phyloP scores from a whole-genome alignment of 305 asterid species.

The Andrographis paniculata region DNA sequence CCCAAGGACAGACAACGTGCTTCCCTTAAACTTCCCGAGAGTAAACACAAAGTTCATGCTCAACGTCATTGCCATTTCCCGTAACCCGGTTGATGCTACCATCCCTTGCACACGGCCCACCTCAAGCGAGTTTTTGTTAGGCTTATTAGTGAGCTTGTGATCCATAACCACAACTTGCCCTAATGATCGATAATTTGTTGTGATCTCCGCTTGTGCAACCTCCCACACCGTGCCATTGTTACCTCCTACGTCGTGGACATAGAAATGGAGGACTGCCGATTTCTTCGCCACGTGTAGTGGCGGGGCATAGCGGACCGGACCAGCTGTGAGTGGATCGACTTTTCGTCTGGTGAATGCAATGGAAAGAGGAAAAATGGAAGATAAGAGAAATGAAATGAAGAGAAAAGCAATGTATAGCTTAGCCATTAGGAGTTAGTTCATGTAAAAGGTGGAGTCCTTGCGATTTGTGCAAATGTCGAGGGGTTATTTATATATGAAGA shows the following conservation, averaged over 20 bases:
- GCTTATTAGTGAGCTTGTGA: slow-evolving; percentile 4
- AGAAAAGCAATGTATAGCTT: no score
- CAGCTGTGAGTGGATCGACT: no score
- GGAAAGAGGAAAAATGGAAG: no score
- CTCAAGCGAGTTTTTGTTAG: slow-evolving; percentile 3
- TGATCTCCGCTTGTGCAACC: slow-evolving; percentile 16
- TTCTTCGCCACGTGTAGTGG: no score
- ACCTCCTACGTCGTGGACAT: slow-evolving; percentile 13
- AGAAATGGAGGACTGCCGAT: slow-evolving; percentile 5
- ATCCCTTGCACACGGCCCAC: slow-evolving; percentile 15
- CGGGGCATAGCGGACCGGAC: not conserved
- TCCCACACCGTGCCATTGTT: slow-evolving; percentile 13
- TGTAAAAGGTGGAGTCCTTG: no score
- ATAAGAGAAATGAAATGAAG: no score
- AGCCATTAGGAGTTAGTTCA: no score
- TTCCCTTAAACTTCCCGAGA: not conserved
- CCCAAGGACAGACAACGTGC: slow-evolving; percentile 12
- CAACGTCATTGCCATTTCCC: slow-evolving; percentile 12
- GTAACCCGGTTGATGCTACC: slow-evolving; percentile 2
- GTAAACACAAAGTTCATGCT: slow-evolving; percentile 6
- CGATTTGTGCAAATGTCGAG: no score
- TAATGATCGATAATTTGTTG: not conserved
- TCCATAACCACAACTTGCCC: slow-evolving; percentile 13
- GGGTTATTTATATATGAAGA: no score
- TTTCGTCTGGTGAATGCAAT: no score